Conservation (phyloP, 106 monocot species). For the Dioscorea dumetorum region DNA sequence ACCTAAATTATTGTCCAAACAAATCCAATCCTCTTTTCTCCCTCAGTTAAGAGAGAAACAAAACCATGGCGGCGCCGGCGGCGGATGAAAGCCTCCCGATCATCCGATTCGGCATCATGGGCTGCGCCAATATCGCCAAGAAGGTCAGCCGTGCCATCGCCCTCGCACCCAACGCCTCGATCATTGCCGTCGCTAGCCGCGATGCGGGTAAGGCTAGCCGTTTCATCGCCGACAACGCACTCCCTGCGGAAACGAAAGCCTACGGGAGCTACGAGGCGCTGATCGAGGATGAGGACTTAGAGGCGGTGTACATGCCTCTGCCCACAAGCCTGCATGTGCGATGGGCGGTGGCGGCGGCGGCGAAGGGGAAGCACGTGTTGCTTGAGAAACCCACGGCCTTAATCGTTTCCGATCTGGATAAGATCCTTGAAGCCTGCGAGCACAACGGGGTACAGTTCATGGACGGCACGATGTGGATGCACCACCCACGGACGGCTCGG, state of each 20-base stretch:
- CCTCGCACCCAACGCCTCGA: slow-evolving; percentile 39
- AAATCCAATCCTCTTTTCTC: neutral
- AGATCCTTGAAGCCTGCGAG: slow-evolving; percentile 46
- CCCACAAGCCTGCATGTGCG: slow-evolving; percentile 61
- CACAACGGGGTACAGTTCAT: slow-evolving; percentile 42
- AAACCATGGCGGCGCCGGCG: no score
- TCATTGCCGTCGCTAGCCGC: slow-evolving; percentile 53
- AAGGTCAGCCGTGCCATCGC: slow-evolving; percentile 59
- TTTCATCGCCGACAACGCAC: slow-evolving; percentile 44
- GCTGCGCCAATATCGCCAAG: slow-evolving; percentile 59
- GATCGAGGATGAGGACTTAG: slow-evolving; percentile 49
- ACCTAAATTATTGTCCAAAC: neutral
- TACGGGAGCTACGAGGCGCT: slow-evolving; percentile 54
- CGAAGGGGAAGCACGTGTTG: slow-evolving; percentile 58
- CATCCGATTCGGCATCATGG: slow-evolving; percentile 61
- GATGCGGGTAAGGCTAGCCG: slow-evolving; percentile 43
- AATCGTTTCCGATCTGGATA: slow-evolving; percentile 43
- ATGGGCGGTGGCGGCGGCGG: slow-evolving; percentile 56
- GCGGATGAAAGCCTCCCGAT: no score
- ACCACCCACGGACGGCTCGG: slow-evolving; percentile 43
- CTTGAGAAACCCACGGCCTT: slow-evolving; percentile 68
- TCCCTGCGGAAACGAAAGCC: slow-evolving; percentile 24
- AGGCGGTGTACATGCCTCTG: slow-evolving; percentile 68
- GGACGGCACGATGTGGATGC: slow-evolving; percentile 70
- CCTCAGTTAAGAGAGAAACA: no score